Conservation (phyloP, 768 basidiomycete genomes). For the Gautieria morchelliformis region DNA sequence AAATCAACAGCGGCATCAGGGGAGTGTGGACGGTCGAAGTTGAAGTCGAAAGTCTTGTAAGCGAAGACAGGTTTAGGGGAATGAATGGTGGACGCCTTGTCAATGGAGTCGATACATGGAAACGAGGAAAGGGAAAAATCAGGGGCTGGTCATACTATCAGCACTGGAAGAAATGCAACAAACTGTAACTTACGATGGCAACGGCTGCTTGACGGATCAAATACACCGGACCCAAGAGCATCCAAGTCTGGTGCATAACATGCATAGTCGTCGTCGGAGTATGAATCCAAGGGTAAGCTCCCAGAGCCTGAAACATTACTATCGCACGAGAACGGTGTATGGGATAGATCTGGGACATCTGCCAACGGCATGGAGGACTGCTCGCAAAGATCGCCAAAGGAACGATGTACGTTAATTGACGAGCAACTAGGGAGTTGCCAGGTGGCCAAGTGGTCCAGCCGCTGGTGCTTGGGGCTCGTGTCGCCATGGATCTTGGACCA, state of each 20-base stretch:
- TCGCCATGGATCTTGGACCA: neutral
- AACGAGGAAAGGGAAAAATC: neutral
- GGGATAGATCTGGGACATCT: neutral
- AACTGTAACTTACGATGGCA: neutral
- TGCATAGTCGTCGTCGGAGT: neutral
- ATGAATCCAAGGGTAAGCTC: neutral
- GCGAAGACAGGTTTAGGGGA: conserved; percentile 7
- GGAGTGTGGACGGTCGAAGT: neutral
- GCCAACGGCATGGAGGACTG: neutral
- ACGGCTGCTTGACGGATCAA: neutral
- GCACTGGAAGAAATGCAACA: neutral
- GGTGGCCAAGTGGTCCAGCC: neutral
- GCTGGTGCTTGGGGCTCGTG: neutral
- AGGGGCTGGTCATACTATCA: neutral
- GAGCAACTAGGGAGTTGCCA: neutral
- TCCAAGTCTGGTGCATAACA: neutral
- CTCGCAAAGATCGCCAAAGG: neutral
- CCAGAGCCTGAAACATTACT: neutral
- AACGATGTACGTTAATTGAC: neutral
- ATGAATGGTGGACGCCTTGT: conserved; percentile 2
- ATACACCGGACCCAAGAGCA: neutral
- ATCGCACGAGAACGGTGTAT: neutral
- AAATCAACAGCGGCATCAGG: neutral
- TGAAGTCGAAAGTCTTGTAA: conserved; percentile 4
- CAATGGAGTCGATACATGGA: neutral